These are phyloP conservation scores for Emydomyces testavorans DNA, from an alignment of 2,329 filamentous ascomycete genomes.

Conservation along the genomic window DNA sequence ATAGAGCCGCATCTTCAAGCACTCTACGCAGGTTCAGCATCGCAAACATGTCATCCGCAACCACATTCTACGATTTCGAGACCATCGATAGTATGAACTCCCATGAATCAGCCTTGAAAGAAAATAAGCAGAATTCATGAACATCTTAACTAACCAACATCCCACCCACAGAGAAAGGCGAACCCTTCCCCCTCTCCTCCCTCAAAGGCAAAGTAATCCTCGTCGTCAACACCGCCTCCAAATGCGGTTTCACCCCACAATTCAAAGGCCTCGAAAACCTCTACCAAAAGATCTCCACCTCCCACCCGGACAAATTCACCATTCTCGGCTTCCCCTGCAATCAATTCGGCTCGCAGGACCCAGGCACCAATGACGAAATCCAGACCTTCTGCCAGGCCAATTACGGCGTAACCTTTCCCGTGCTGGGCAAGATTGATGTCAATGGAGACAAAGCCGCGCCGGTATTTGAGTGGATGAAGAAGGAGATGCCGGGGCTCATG, in stretches of 20 bases:
- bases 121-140: too few species aligned
- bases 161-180: conserved; percentile 52
- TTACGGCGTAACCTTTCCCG: conserved; percentile 85
- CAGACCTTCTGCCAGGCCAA: conserved; percentile 81
- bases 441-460: conserved; percentile 76
- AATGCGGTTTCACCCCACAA: conserved; percentile 97
- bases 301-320: conserved; percentile 64
- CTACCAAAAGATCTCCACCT: conserved; percentile 62
- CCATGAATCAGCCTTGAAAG: too few species aligned
- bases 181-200: conserved; percentile 55
- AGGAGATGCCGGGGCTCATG: conserved; percentile 64
- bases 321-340: conserved; percentile 97
- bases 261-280: conserved; percentile 82
- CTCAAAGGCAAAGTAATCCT: conserved; percentile 90
- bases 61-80: conserved; percentile 47
- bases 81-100: conserved; percentile 46
- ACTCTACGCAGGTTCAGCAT: background rate
- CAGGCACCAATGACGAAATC: conserved; percentile 68
- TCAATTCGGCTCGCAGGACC: conserved; percentile 88
- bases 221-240: conserved; percentile 93
- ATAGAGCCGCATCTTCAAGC: background rate
- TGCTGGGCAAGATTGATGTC: conserved; percentile 85
- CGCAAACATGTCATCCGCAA: conserved; percentile 17
- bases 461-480: conserved; percentile 64
- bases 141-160: conserved; percentile 10